phyloP scores from a whole-genome alignment of 108 stramenopile genomes.

The Cylindrotheca fusiformis region DNA sequence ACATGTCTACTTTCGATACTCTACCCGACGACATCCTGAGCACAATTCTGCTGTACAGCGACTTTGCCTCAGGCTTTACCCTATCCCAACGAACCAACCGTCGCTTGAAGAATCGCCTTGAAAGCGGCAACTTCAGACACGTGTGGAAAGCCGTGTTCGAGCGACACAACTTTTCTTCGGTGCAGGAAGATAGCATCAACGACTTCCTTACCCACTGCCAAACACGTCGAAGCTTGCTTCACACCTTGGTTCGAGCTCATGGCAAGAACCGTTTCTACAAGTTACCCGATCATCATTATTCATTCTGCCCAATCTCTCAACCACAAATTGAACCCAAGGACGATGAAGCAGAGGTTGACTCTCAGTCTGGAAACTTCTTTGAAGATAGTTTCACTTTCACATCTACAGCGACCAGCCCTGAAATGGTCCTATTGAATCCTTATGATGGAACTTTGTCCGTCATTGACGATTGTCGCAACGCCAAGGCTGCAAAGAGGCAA shows the following conservation, averaged over 20 bases:
- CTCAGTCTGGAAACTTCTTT: conserved; percentile 60
- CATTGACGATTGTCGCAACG: conserved; percentile 29
- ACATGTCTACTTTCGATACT: conserved; percentile 4
- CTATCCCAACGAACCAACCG: conserved; percentile 12
- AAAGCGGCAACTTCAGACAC: neutral
- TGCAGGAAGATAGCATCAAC: neutral
- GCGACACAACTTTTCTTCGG: conserved; percentile 40
- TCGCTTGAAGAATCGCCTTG: conserved; percentile 5
- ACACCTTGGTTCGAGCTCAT: conserved; percentile 14
- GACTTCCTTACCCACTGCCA: conserved; percentile 31
- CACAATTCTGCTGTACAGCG: conserved; percentile 34
- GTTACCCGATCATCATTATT: conserved; percentile 43
- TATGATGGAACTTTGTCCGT: conserved; percentile 45
- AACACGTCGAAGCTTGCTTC: conserved; percentile 30
- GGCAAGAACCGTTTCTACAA: conserved; percentile 16
- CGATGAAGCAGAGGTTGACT: conserved; percentile 19
- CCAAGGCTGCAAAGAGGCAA: conserved; percentile 23
- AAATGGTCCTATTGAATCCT: conserved; percentile 60
- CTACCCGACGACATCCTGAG: conserved; percentile 45
- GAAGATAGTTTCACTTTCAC: conserved; percentile 46
- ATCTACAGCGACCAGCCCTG: conserved; percentile 27
- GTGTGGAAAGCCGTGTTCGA: conserved; percentile 38
- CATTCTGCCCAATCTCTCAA: conserved; percentile 52
- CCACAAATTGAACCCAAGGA: conserved; percentile 18
- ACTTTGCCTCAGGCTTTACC: conserved; percentile 34